Conservation (phyloP, 257 asterid genomes). For the Plantago elongata region DNA sequence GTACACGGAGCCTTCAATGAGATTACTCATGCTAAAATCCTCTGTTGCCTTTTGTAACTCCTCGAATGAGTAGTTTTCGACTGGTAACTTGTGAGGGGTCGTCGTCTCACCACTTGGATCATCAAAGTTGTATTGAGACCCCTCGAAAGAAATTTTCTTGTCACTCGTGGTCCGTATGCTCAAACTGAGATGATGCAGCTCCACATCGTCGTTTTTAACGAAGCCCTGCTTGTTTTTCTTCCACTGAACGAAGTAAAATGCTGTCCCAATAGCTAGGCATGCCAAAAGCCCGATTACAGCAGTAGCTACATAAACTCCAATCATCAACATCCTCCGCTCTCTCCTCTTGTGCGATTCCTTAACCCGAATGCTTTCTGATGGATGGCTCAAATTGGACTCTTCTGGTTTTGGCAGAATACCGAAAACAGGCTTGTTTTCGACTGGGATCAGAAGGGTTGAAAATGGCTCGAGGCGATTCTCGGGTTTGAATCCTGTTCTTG, state of each 20-base stretch:
- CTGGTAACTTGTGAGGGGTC: slow-evolving; percentile 38
- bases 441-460: slow-evolving; percentile 49
- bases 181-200: slow-evolving; percentile 56
- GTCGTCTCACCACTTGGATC: slow-evolving; percentile 30
- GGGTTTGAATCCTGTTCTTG: slow-evolving; percentile 25
- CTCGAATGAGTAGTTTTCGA: slow-evolving; percentile 60
- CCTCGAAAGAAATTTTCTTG: slow-evolving; percentile 72
- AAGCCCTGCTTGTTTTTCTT: slow-evolving; percentile 22
- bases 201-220: slow-evolving; percentile 35
- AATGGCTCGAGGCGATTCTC: slow-evolving; percentile 26
- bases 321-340: slow-evolving; percentile 33
- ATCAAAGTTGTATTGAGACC: slow-evolving; percentile 54
- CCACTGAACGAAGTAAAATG: slow-evolving; percentile 31
- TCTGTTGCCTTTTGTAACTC: slow-evolving; percentile 66
- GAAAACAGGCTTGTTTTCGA: slow-evolving; percentile 27
- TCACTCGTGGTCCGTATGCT: slow-evolving; percentile 69
- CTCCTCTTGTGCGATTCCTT: slow-evolving; percentile 29
- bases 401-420: slow-evolving; percentile 17
- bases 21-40: slow-evolving; percentile 41
- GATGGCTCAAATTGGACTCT: slow-evolving; percentile 25
- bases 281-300: slow-evolving; percentile 32
- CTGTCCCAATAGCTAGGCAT: slow-evolving; percentile 29
- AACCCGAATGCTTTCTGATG: slow-evolving; percentile 26
- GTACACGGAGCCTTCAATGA: slow-evolving; percentile 55
- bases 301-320: slow-evolving; percentile 42